Conservation (phyloP, 345 rosid genomes). For the Melaleuca quinquenervia region DNA sequence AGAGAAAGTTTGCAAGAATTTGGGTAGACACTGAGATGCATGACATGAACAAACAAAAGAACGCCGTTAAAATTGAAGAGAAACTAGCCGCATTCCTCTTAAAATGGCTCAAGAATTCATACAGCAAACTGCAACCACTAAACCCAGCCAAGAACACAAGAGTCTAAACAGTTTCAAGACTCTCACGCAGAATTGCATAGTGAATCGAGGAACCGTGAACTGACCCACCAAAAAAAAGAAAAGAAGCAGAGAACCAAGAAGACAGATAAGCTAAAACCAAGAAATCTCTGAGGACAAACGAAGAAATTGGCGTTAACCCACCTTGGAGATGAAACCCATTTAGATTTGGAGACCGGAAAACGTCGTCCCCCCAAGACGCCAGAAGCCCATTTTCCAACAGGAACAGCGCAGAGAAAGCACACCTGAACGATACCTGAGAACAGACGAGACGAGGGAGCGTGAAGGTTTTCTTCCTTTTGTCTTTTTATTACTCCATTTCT, state of each 20-base stretch:
- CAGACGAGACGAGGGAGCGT: neutral
- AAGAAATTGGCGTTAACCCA: neutral
- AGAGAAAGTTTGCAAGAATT: neutral
- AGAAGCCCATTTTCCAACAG: neutral
- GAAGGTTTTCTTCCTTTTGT: neutral
- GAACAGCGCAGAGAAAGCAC: neutral
- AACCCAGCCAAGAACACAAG: no score
- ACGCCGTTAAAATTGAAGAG: neutral
- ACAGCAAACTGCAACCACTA: no score
- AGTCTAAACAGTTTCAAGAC: no score
- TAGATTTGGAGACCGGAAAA: neutral
- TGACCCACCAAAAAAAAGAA: neutral
- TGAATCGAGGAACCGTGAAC: neutral
- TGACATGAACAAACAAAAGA: neutral
- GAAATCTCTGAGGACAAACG: neutral
- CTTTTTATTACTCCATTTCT: neutral
- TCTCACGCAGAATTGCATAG: neutral
- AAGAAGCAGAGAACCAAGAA: neutral
- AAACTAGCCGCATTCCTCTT: neutral
- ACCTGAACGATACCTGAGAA: neutral
- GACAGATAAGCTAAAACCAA: neutral
- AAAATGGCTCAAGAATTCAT: neutral
- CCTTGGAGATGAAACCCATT: neutral
- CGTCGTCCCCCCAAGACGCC: neutral
- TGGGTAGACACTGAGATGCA: neutral